Percentiles rank a stretch among this genome's conserved stretches.
Evolutionary conservation across 1,284 basidiomycete species (phyloP).

Genomic region (Cutaneotrichosporon cyanovorans): DNA sequence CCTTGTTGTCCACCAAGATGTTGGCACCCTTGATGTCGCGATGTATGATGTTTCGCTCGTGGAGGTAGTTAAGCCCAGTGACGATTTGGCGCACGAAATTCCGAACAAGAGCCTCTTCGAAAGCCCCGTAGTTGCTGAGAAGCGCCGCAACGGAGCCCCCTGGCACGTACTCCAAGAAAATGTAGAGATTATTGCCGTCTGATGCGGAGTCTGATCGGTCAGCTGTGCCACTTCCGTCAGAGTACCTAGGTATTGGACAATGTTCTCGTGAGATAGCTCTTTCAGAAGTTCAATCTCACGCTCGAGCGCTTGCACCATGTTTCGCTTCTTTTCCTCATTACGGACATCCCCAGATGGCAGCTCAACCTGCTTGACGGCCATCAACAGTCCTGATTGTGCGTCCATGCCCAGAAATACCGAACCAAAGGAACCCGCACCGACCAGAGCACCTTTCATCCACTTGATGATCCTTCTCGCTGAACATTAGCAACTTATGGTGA

Average conservation of each 20-base stretch:
- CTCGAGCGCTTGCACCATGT: slow-evolving; percentile 91
- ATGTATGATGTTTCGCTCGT: slow-evolving; percentile 96
- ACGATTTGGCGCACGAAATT: slow-evolving; percentile 94
- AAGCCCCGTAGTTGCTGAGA: slow-evolving; percentile 88
- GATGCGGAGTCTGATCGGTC: slow-evolving; percentile 65
- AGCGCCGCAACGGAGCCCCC: slow-evolving; percentile 93
- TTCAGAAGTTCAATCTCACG: slow-evolving; percentile 93
- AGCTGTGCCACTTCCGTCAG: slow-evolving; percentile 9
- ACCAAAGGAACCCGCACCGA: slow-evolving; percentile 93
- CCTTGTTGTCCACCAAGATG: slow-evolving; percentile 97
- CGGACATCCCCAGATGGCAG: slow-evolving; percentile 70
- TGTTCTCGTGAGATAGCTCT: slow-evolving; percentile 90
- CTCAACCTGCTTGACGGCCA: slow-evolving; percentile 99
- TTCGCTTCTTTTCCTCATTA: slow-evolving; percentile 88
- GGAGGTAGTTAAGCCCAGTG: slow-evolving; percentile 83
- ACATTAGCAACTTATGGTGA: slow-evolving; percentile 3
- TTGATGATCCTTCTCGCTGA: slow-evolving; percentile 64
- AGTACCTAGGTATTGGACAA: slow-evolving; percentile 91
- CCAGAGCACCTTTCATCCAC: slow-evolving; percentile 98
- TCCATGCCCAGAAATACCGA: slow-evolving; percentile 98
- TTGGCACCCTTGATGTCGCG: slow-evolving; percentile 99
- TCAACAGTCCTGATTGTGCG: slow-evolving; percentile 81
- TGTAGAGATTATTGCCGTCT: slow-evolving; percentile 84
- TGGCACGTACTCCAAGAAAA: slow-evolving; percentile 98
- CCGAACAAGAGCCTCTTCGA: slow-evolving; percentile 88